Percentiles rank a stretch among this genome's conserved stretches.
Conservation (phyloP, 2,329 filamentous ascomycete genomes). For the Penicillium hordei region DNA sequence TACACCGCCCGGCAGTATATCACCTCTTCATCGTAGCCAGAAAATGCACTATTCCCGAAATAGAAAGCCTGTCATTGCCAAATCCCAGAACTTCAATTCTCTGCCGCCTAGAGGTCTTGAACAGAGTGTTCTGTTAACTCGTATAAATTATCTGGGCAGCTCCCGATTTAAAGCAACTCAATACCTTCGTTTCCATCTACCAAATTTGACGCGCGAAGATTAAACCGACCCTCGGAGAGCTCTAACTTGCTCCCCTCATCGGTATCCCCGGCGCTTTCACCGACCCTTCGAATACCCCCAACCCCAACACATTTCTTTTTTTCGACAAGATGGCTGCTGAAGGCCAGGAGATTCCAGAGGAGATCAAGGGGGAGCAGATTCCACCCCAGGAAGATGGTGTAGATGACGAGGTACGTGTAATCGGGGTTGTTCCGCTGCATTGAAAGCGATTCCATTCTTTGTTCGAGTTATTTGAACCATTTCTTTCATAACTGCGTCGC, state of each 20-base stretch:
- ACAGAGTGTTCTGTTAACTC: constrained; percentile 10
- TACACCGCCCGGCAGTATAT: constrained; percentile 15
- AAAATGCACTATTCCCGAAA: constrained; percentile 21
- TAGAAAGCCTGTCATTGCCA: constrained; percentile 15
- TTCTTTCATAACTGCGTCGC: neutral
- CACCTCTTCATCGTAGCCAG: constrained; percentile 2
- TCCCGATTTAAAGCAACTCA: neutral
- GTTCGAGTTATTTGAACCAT: neutral
- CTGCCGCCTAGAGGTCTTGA: constrained; percentile 20
- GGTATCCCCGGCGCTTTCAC: constrained; percentile 9
- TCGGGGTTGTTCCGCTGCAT: neutral
- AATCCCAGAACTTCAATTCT: constrained; percentile 18
- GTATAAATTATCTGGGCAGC: neutral
- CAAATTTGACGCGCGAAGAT: neutral
- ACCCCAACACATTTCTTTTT: neutral
- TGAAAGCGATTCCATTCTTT: constrained; percentile 7
- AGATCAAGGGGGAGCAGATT: constrained; percentile 40
- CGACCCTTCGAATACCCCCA: constrained; percentile 1
- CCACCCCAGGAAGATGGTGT: constrained; percentile 42
- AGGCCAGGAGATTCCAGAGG: constrained; percentile 35
- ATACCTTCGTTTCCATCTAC: neutral
- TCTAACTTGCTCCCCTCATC: constrained; percentile 14
- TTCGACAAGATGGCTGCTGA: constrained; percentile 37
- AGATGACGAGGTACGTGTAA: constrained; percentile 46
- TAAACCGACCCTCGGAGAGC: constrained; percentile 9